Conservation (phyloP, 352 stramenopile genomes). For the Phytopythium sindhum region DNA sequence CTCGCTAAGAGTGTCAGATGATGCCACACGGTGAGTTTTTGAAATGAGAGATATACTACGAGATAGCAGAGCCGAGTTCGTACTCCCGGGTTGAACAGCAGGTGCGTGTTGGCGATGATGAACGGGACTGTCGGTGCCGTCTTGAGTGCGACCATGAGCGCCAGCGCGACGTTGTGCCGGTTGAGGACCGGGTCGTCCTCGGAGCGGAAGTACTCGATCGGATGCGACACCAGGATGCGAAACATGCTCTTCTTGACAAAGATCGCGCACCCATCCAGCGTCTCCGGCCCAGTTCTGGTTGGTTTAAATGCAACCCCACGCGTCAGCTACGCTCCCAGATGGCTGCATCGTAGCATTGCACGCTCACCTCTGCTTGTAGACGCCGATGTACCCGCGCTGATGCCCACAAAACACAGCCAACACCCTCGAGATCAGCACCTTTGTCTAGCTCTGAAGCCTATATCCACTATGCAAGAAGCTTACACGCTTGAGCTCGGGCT, state of each 20-base stretch:
- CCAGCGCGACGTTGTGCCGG: constrained; percentile 57
- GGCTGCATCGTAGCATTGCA: not conserved
- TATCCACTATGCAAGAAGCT: constrained; percentile 6
- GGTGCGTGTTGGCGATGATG: constrained; percentile 59
- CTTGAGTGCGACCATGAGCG: constrained; percentile 37
- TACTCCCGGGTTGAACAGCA: constrained; percentile 72
- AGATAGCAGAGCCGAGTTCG: not conserved
- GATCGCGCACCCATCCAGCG: constrained; percentile 62
- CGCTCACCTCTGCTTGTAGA: constrained; percentile 55
- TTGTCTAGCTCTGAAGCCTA: not conserved
- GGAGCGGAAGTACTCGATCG: constrained; percentile 41
- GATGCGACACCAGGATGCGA: constrained; percentile 35
- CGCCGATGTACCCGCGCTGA: constrained; percentile 39
- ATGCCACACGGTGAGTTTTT: not conserved
- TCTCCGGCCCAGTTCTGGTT: constrained; percentile 45
- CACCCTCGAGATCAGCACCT: not conserved
- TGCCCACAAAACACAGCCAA: not conserved
- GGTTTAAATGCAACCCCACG: not conserved
- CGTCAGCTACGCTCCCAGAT: not conserved
- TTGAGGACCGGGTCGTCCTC: constrained; percentile 42
- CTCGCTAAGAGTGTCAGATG: constrained; percentile 23
- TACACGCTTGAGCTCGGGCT: constrained; percentile 40
- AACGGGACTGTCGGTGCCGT: constrained; percentile 24
- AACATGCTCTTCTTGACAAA: constrained; percentile 51
- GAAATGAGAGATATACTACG: not conserved